phyloP scores from a whole-genome alignment of 805 yeast species.

The Jamesozyma gamospora region DNA sequence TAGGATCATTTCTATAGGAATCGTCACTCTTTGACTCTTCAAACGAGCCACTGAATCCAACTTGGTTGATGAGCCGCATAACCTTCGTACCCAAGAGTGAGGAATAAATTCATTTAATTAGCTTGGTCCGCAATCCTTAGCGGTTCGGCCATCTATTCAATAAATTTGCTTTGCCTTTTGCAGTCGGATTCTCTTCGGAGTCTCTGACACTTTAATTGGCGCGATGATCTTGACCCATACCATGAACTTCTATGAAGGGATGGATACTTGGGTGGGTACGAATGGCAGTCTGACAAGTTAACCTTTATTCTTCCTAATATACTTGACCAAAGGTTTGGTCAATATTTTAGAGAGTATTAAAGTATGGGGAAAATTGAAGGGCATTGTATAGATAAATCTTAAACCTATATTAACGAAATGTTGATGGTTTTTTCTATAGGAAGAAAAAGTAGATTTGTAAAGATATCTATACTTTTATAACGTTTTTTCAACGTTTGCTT shows the following conservation, averaged over 20 bases:
- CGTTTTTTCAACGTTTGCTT: too few species aligned
- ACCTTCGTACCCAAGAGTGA: constrained; percentile 94
- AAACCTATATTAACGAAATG: too few species aligned
- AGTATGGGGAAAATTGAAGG: too few species aligned
- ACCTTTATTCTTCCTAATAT: constrained; percentile 13
- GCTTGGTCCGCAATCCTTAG: constrained; percentile 81
- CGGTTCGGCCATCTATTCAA: constrained; percentile 74
- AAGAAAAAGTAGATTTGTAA: too few species aligned
- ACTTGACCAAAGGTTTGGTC: constrained; percentile 28
- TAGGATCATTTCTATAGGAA: constrained; percentile 99
- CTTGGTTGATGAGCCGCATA: constrained; percentile 94
- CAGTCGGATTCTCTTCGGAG: constrained; percentile 8
- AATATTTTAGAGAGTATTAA: not conserved
- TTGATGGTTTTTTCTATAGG: too few species aligned
- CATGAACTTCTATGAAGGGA: constrained; percentile 76
- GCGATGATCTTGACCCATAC: constrained; percentile 99
- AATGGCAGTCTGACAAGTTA: constrained; percentile 99
- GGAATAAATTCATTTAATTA: constrained; percentile 33
- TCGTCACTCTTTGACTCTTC: constrained; percentile 99
- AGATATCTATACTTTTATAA: too few species aligned
- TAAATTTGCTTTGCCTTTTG: constrained; percentile 18
- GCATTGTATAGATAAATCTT: too few species aligned
- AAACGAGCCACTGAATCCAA: constrained; percentile 99
- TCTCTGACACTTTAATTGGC: constrained; percentile 45
- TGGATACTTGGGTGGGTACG: constrained; percentile 80